These are phyloP conservation scores for Gentiana macrophylla DNA, from an alignment of 257 asterid genomes.

Conservation along the genomic window DNA sequence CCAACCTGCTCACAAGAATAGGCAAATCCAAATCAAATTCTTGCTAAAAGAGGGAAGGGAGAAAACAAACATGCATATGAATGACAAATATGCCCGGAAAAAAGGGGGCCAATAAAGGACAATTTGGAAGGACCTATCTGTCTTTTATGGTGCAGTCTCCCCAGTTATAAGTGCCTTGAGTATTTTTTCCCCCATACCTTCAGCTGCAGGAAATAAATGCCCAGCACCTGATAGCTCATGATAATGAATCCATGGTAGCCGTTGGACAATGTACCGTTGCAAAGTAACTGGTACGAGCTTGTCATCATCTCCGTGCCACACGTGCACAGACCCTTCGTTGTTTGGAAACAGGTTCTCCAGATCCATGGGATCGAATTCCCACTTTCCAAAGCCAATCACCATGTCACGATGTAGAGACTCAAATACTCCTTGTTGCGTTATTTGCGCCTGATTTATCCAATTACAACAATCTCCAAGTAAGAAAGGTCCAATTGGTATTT, in stretches of 20 bases:
- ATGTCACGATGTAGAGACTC: constrained; percentile 67
- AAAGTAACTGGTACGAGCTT: constrained; percentile 42
- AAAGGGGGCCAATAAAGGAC: too few species aligned
- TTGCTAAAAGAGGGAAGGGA: too few species aligned
- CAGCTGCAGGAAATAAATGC: constrained; percentile 48
- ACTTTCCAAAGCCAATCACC: constrained; percentile 54
- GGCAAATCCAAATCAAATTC: too few species aligned
- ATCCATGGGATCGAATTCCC: constrained; percentile 81
- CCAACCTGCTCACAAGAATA: too few species aligned
- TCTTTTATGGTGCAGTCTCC: neutral
- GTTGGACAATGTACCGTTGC: constrained; percentile 51
- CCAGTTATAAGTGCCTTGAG: constrained; percentile 40
- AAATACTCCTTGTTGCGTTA: constrained; percentile 71
- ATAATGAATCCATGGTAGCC: constrained; percentile 75
- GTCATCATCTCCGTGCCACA: constrained; percentile 89
- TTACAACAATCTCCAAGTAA: neutral
- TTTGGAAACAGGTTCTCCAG: constrained; percentile 49
- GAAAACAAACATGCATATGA: too few species aligned
- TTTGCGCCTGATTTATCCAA: constrained; percentile 24
- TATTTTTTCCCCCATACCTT: constrained; percentile 47
- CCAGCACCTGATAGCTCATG: constrained; percentile 76
- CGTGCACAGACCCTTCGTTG: constrained; percentile 52
- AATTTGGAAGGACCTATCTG: too few species aligned
- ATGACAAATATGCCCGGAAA: too few species aligned
- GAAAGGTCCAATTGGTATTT: neutral